Conservation (phyloP, 2,329 filamentous ascomycete species). For the Apiospora arundinis region DNA sequence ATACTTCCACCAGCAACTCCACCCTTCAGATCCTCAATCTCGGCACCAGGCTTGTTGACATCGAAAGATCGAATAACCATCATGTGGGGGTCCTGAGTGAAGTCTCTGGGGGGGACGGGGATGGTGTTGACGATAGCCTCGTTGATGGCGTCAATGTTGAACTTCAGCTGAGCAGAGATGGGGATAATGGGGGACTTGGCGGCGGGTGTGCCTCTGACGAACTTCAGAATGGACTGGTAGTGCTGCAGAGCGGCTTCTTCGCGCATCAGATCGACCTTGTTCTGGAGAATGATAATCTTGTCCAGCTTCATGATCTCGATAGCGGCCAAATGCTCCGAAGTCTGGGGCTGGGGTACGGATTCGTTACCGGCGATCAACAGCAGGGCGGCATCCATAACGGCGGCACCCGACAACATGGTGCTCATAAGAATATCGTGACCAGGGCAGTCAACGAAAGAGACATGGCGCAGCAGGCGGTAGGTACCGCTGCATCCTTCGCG, state of each 20-base stretch:
- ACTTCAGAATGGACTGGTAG: slow-evolving; percentile 97
- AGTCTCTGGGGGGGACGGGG: slow-evolving; percentile 89
- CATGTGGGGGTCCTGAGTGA: slow-evolving; percentile 93
- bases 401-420: slow-evolving; percentile 99
- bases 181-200: slow-evolving; percentile 95
- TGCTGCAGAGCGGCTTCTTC: slow-evolving; percentile 93
- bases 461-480: slow-evolving; percentile 88
- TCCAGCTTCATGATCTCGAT: slow-evolving; percentile 99
- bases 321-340: slow-evolving; percentile 96
- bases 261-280: slow-evolving; percentile 98
- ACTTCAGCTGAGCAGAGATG: slow-evolving; percentile 96
- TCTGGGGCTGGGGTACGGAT: slow-evolving; percentile 97
- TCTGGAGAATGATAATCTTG: slow-evolving; percentile 99
- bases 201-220: slow-evolving; percentile 96
- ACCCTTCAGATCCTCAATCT: slow-evolving; percentile 97
- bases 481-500: slow-evolving; percentile 87
- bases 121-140: slow-evolving; percentile 96
- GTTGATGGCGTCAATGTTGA: slow-evolving; percentile 99
- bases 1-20: slow-evolving; percentile 98
- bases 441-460: slow-evolving; percentile 97
- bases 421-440: slow-evolving; percentile 99
- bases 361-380: slow-evolving; percentile 98
- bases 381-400: slow-evolving; percentile 98
- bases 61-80: slow-evolving; percentile 99
- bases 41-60: slow-evolving; percentile 99